These are phyloP conservation scores for Cercophora scortea DNA, from an alignment of 495 filamentous ascomycete species.

Conservation along the genomic window DNA sequence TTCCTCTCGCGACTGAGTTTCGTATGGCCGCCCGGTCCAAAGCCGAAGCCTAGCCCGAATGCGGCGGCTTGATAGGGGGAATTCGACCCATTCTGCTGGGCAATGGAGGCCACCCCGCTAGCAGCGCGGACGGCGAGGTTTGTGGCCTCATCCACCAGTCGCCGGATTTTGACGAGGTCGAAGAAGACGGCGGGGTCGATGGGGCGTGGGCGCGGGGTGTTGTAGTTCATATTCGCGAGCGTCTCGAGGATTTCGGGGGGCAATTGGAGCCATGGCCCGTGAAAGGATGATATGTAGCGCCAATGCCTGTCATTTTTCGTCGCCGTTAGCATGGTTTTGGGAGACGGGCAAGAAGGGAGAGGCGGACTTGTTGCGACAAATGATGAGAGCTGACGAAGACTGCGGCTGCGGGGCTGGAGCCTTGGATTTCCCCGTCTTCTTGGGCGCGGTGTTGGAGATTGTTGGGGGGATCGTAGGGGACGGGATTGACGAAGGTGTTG, in stretches of 20 bases:
- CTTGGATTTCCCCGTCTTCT: neutral
- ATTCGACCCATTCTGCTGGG: conserved; percentile 46
- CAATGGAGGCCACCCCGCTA: conserved; percentile 57
- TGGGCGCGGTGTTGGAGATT: neutral
- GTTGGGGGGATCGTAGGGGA: neutral
- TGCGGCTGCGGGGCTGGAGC: neutral
- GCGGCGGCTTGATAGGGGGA: conserved; percentile 47
- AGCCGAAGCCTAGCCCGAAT: conserved; percentile 53
- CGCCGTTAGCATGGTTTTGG: conserved; percentile 1
- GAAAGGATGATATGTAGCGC: conserved; percentile 76
- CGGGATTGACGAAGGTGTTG: neutral
- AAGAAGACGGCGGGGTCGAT: conserved; percentile 78
- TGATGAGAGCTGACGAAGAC: neutral
- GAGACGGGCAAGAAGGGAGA: neutral
- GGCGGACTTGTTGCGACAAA: neutral
- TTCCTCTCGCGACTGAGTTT: conserved; percentile 66
- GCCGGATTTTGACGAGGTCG: conserved; percentile 71
- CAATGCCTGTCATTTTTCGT: conserved; percentile 50
- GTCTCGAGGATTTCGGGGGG: conserved; percentile 73
- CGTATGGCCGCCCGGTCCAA: conserved; percentile 45
- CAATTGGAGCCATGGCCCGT: conserved; percentile 80
- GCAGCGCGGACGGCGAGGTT: conserved; percentile 68
- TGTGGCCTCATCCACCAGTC: conserved; percentile 68
- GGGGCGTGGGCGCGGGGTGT: conserved; percentile 62
- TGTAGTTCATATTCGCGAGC: conserved; percentile 70